Evolutionary conservation across 257 asterid genomes (phyloP), one percentile per base, ranked within the genome.

Genomic region (Fraxinus americana): DNA sequence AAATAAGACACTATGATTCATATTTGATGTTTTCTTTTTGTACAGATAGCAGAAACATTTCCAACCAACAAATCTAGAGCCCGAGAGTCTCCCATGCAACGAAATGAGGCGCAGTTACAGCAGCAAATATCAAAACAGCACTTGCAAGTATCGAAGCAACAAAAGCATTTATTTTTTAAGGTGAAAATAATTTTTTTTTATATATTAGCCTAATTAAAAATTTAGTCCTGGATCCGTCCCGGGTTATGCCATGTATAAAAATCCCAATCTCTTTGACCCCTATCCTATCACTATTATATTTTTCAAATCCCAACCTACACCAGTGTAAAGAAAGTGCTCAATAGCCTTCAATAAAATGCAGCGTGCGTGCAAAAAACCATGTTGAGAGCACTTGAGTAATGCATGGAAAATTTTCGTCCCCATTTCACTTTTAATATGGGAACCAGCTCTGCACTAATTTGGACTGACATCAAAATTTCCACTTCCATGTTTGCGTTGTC

Each of bases 61-160:
- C n/a, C 59, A 48, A 16, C 21, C 21, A 61, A 61, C 67, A 61
- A 23, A 61, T 61, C 30, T 61, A 61, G 67, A n/a, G 67, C 32
- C 32, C 32, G 11, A 61, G 67, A 17, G 25, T 61, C 2, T 6
- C 7, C 32, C 67, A 8, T 61, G 67, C 14, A 61, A 21, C 11
- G 38, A 25, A 6, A 1, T 76, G 36, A 85, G 35, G n/a, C 39
- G 48, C 74, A 72, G 8, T 27, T 70, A 43, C 87, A 78, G 82
- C 84, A 86, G 68, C 78, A 21, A 2, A 80, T 59, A 69, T 85
- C 82, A 76, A 80, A 79, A 75, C 81, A 82, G 80, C 86, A 82
- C 76, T 85, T 79, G 9, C 89, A 85, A 13, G 87, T 69, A 79
- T 85, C 84, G 48, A 68, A 85, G 83, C 85, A 83, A 61, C 87